Conservation (phyloP, 345 rosid species). For the Triadica sebifera region DNA sequence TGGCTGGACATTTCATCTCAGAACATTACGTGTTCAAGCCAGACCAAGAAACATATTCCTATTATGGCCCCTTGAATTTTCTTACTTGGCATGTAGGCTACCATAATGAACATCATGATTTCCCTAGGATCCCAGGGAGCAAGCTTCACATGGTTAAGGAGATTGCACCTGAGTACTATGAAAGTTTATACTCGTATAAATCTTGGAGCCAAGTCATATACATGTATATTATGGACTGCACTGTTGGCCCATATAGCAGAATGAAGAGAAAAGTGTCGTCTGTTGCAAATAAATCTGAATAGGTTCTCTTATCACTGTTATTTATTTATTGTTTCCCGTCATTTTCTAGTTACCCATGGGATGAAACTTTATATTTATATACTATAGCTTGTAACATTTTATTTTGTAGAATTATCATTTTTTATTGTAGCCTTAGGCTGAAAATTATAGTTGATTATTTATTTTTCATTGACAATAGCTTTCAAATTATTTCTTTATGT, state of each 20-base stretch:
- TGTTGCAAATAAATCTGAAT: constrained; percentile 48
- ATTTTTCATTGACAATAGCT: background rate
- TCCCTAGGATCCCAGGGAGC: constrained; percentile 79
- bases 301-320: constrained; percentile 20
- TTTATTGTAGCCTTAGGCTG: constrained; percentile 11
- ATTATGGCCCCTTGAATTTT: constrained; percentile 78
- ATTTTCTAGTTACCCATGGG: background rate
- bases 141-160: constrained; percentile 80
- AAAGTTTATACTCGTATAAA: constrained; percentile 58
- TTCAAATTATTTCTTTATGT: background rate
- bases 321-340: background rate
- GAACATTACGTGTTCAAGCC: constrained; percentile 77
- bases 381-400: constrained; percentile 23
- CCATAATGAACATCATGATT: constrained; percentile 94
- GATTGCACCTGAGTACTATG: too few relatives aligned
- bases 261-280: constrained; percentile 69
- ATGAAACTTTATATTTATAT: background rate
- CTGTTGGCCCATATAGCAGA: constrained; percentile 71
- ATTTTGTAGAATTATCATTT: constrained; percentile 23
- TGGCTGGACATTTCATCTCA: too few relatives aligned
- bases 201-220: constrained; percentile 93
- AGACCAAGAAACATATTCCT: constrained; percentile 82
- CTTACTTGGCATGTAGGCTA: constrained; percentile 80
- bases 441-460: constrained; percentile 11
- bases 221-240: constrained; percentile 70